Conservation (phyloP, 2,329 filamentous ascomycete species). For the Colletotrichum salicis region DNA sequence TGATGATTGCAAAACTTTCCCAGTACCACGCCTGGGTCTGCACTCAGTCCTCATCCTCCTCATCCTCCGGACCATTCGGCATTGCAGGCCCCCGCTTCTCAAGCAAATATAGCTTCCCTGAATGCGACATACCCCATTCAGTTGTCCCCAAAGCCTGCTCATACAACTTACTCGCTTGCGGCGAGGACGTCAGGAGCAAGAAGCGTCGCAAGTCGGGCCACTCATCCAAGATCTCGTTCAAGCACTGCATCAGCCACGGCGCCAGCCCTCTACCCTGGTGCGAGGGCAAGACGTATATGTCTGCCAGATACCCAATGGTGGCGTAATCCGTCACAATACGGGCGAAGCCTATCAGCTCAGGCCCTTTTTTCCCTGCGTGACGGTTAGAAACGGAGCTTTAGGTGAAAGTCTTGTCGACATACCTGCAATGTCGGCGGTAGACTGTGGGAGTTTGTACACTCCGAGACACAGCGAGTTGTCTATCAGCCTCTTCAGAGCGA, state of each 20-base stretch:
- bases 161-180: conserved; percentile 55
- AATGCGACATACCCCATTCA: conserved; percentile 55
- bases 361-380: conserved; percentile 36
- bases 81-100: conserved; percentile 51
- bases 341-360: conserved; percentile 53
- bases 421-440: conserved; percentile 47
- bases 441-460: conserved; percentile 57
- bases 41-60: conserved; percentile 12
- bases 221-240: conserved; percentile 65
- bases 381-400: background rate
- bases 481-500: conserved; percentile 61
- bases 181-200: conserved; percentile 61
- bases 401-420: conserved; percentile 19
- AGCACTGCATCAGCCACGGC: conserved; percentile 70
- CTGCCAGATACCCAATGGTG: conserved; percentile 56
- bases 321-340: conserved; percentile 39
- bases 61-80: conserved; percentile 19
- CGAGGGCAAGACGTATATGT: conserved; percentile 71
- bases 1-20: conserved; percentile 24
- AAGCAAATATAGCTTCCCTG: conserved; percentile 52
- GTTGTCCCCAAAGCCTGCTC: conserved; percentile 57
- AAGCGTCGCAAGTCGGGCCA: conserved; percentile 70
- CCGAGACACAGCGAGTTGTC: conserved; percentile 70
- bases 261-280: conserved; percentile 72
- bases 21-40: background rate